phyloP scores from a whole-genome alignment of 305 asterid species.

The Striga hermonthica region DNA sequence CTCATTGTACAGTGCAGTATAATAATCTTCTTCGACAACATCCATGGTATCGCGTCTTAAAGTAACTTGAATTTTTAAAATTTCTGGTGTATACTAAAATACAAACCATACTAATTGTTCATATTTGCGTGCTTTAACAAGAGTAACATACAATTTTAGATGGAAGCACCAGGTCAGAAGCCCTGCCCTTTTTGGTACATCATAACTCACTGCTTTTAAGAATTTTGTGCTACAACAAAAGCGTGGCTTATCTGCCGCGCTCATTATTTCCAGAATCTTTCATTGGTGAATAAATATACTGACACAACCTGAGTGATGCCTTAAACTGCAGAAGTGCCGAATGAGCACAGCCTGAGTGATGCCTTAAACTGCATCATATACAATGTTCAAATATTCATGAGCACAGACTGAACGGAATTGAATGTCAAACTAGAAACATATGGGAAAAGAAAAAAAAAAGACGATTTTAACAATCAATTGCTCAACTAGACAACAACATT shows the following conservation, averaged over 20 bases:
- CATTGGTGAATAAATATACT: constrained; percentile 80
- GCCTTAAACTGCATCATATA: constrained; percentile 48
- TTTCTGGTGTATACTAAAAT: no score
- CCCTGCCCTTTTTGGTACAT: constrained; percentile 94
- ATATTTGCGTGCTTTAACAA: constrained; percentile 17
- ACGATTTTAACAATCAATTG: constrained; percentile 1
- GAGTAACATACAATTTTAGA: constrained; percentile 62
- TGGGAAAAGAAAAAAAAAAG: constrained; percentile 21
- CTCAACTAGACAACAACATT: no score
- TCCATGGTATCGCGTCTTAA: no score
- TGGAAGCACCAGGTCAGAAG: constrained; percentile 89
- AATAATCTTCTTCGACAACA: no score
- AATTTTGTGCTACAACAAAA: constrained; percentile 71
- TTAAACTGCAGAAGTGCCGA: constrained; percentile 81
- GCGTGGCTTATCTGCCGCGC: constrained; percentile 66
- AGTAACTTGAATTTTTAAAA: no score
- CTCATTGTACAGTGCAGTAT: no score
- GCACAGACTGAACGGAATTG: no score
- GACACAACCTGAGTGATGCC: constrained; percentile 28
- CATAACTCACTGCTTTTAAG: constrained; percentile 69
- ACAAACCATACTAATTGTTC: no score
- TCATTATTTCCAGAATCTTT: constrained; percentile 51
- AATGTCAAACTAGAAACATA: no score
- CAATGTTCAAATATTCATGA: constrained; percentile 28
- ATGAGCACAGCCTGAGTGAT: constrained; percentile 72